These are phyloP conservation scores for Fraxinus americana DNA, from an alignment of 257 asterid species.

Conservation along the genomic window DNA sequence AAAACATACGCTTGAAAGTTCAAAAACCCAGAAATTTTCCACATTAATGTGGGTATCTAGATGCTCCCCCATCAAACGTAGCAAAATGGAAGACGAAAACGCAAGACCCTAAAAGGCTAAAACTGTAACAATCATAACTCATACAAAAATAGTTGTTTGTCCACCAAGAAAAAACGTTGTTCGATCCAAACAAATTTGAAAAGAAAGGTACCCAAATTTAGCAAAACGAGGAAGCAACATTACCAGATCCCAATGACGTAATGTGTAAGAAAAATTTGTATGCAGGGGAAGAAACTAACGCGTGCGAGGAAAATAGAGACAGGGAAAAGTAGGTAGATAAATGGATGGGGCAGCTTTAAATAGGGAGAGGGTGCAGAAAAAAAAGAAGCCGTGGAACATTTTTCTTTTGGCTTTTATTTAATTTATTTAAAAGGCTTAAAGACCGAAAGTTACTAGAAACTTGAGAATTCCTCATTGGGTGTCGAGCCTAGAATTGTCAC, in stretches of 20 bases:
- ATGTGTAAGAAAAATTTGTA: neutral
- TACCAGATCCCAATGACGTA: neutral
- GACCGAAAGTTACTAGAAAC: too few species aligned
- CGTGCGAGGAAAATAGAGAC: neutral
- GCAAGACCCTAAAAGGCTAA: neutral
- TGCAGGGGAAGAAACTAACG: neutral
- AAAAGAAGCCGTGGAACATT: too few species aligned
- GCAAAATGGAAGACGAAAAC: neutral
- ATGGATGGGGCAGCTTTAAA: too few species aligned
- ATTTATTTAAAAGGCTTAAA: too few species aligned
- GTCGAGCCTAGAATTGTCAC: too few species aligned
- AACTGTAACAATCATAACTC: neutral
- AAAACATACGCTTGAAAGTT: neutral
- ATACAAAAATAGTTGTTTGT: neutral
- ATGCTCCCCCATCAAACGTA: neutral
- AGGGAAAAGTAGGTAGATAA: too few species aligned
- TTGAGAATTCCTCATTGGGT: too few species aligned
- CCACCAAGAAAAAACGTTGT: neutral
- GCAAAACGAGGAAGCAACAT: neutral
- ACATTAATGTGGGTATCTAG: neutral
- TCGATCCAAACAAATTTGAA: too few species aligned
- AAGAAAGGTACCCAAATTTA: too few species aligned
- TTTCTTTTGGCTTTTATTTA: too few species aligned
- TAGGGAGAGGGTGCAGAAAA: too few species aligned
- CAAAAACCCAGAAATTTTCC: neutral